These are phyloP conservation scores for Neofusicoccum kwambonambiense DNA, from an alignment of 2,329 filamentous ascomycete species.

Conservation along the genomic window DNA sequence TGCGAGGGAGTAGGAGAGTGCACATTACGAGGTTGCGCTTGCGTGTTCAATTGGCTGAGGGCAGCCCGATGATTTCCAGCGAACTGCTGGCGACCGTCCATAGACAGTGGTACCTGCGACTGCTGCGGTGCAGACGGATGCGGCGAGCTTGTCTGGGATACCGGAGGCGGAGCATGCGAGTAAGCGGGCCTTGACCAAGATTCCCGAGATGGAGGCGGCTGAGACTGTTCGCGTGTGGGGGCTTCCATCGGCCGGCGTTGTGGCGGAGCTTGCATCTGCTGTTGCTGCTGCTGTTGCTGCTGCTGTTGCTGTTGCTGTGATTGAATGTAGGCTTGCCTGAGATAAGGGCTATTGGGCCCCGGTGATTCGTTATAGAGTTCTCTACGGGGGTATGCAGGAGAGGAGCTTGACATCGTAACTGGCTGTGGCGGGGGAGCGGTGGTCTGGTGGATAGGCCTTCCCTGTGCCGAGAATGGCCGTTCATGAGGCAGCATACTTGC, in stretches of 20 bases:
- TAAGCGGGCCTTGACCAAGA: conserved; percentile 3
- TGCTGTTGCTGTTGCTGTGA: neutral
- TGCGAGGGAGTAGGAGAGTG: conserved; percentile 15
- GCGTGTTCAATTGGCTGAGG: conserved; percentile 14
- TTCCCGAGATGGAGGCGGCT: conserved; percentile 11
- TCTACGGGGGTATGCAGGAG: conserved; percentile 5
- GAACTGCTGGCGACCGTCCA: conserved; percentile 11
- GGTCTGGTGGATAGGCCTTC: conserved; percentile 10
- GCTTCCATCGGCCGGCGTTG: conserved; percentile 1
- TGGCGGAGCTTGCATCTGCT: conserved; percentile 14
- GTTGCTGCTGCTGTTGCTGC: conserved; percentile 1
- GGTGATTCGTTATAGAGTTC: conserved; percentile 9
- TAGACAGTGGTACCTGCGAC: neutral
- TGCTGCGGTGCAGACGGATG: conserved; percentile 4
- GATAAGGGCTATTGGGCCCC: conserved; percentile 4
- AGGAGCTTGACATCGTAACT: conserved; percentile 3
- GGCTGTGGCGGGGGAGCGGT: neutral
- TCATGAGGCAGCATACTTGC: conserved; percentile 11
- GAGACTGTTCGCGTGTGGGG: conserved; percentile 8
- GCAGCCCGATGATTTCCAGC: conserved; percentile 1
- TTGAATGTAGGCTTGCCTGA: neutral
- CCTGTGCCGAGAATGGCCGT: conserved; percentile 11
- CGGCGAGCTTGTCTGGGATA: conserved; percentile 10
- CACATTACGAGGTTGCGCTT: conserved; percentile 7
- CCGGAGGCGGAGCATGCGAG: conserved; percentile 2